Evolutionary conservation across 1,139 yeast genomes (phyloP), one percentile per base, ranked within the genome.

Genomic region (Nadsonia commutata): DNA sequence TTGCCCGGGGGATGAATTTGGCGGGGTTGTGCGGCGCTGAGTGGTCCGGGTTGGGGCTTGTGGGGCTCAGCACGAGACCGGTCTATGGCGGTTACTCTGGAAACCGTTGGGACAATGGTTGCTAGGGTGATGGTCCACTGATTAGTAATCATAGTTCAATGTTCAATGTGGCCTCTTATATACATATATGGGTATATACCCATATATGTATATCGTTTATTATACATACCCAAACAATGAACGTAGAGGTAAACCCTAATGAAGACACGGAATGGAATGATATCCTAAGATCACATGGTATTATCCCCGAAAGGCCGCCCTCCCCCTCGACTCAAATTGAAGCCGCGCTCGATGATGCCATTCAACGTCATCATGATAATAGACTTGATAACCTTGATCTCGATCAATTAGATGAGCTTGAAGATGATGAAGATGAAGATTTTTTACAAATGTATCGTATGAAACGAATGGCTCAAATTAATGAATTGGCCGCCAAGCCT

Each of bases 211-310:
- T n/a, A n/a, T n/a, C n/a, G n/a, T n/a, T n/a, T n/a, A n/a, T n/a
- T n/a, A n/a, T n/a, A n/a, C n/a, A n/a, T n/a, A n/a, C n/a, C n/a
- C 11, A 16, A 18, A 36, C 23, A 36, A 66, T 80, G 57, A 83
- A 81, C 54, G 93, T 86, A 43, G 88, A 86, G 62, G 96, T 88
- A 45, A 88, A 90, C 63, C 96, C 95, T 33, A 76, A 74, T 49
- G 98, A 90, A 62, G 99, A 90, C 58, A 90, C 98, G 1, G 98
- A 90, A 61, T 90, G 99, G 98, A 90, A 90, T 59, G 99, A 90
- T 62, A 86, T 90, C 51, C 70, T 90, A 40, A 69, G 99, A 50
- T 73, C 76, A 5, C 85, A 88, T 51, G 97, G 97, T 11, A 77
- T 90, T 49, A 85, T 90, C 43, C 98, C 98, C 0, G 88, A 84